Evolutionary conservation across 805 yeast genomes (phyloP), one percentile per base, ranked within the genome.

Genomic region (Debaryomyces prosopidis): DNA sequence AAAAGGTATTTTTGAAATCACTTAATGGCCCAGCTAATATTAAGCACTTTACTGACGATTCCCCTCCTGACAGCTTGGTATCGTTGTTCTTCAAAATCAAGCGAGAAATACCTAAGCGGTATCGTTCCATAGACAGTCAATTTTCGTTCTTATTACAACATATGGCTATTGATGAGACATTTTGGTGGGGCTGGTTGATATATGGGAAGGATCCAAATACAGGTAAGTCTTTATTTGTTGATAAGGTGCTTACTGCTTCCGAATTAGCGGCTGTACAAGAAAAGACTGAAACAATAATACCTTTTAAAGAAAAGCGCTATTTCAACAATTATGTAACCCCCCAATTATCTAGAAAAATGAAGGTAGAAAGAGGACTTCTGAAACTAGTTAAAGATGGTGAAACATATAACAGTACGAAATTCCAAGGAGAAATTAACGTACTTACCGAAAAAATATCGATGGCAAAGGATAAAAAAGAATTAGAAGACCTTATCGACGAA

Each of bases 251-350:
- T 17, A 44, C 54, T 0, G 46, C 47, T 1, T 58, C 53, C 5
- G 69, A 66, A 4, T 45, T 69, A 30, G 16, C 36, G 2, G 48
- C 44, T 7, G 49, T 55, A 0, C 36, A 52, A 15, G 55, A 59
- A 5, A 54, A 60, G 27, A 54, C 49, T 14, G 52, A 53, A 5
- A 37, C 44, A 1, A 35, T 55, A 1, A 54, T 54, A 15, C 75
- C 73, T 1, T 62, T 48, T 34, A 68, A 65, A 42, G 57, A 49
- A 17, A 69, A 68, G 47, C 53, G 64, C 40, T 73, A 72, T 48
- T 72, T 72, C 60, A 70, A 73, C 47, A 53, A 60, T 1, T 71
- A 67, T 45, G 75, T 62, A 8, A 72, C 77, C 2, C 76, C 77
- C 4, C 75, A 68, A 49, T 57, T 72, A 15, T 64, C 76, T 1